Evolutionary conservation across 1,284 basidiomycete genomes (phyloP), one percentile per base, ranked within the genome.

Genomic region (Hortiboletus rubellus): DNA sequence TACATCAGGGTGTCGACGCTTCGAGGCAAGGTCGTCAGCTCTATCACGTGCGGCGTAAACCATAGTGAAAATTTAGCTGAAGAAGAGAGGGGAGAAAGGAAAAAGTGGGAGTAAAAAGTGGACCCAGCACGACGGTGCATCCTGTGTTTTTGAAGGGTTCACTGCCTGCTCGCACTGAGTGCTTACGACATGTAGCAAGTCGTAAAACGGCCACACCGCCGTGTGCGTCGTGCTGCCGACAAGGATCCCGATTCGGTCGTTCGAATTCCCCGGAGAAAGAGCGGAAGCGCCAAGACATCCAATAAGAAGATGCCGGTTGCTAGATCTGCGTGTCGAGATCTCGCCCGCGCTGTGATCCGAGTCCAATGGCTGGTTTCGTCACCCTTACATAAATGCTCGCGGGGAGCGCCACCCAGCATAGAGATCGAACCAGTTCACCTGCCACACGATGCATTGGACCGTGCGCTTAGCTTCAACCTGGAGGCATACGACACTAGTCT

Each of bases 1-100:
- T 4, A 73, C 55, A 46, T 71, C 69, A 9, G 68, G 67, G 52
- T 64, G 71, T 30, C 64, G 68, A 55, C 60, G 61, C 46, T 72
- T 73, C 5, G 52, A 55, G 7, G 57, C 9, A 8, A 57, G 40
- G 22, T 62, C 61, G 6, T 31, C 48, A n/a, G 50, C 37, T 55
- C 48, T 57, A 7, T 69, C 63, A 14, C 58, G 14, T 22, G 63
- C n/a, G 15, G 68, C 30, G 43, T 54, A 71, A n/a, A 70, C 71
- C 68, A 73, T 70, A 34, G 27, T 44, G 55, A 27, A 22, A 37
- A 15, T 43, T n/a, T 49, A 34, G 46, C 10, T 14, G 15, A 37
- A 17, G 15, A 40, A 11, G 11, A 31, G 11, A 27, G 17, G 18
- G 9, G 5, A 30, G 15, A 36, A 45, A 24, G 24, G 41, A 17